phyloP scores from a whole-genome alignment of 768 basidiomycete genomes.

The Suillus bovinus region DNA sequence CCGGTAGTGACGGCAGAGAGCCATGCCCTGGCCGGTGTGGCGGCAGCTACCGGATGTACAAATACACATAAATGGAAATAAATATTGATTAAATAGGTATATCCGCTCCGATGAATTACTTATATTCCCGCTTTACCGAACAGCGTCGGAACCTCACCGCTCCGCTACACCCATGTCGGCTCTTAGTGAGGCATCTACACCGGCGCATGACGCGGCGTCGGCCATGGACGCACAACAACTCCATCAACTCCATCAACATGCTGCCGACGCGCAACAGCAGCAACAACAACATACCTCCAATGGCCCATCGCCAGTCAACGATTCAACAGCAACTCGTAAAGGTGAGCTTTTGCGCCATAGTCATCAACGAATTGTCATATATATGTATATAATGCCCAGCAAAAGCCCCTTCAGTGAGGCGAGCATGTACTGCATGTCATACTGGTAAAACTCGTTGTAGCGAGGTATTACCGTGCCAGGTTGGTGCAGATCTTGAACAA shows the following conservation, averaged over 20 bases:
- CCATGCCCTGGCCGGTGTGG: constrained; percentile 1
- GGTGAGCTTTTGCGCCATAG: constrained; percentile 43
- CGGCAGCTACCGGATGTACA: constrained; percentile 23
- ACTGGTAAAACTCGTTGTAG: constrained; percentile 83
- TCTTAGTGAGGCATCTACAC: constrained; percentile 68
- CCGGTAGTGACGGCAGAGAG: constrained; percentile 17
- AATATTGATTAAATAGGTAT: constrained; percentile 22
- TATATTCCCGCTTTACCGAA: constrained; percentile 29
- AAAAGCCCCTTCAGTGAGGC: constrained; percentile 78
- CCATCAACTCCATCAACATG: constrained; percentile 40
- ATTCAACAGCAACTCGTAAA: constrained; percentile 50
- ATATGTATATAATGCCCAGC: constrained; percentile 40
- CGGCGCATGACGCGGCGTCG: constrained; percentile 62
- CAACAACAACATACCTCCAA: constrained; percentile 19
- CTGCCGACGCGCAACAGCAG: constrained; percentile 36
- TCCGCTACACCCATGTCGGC: constrained; percentile 69
- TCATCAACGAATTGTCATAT: constrained; percentile 9
- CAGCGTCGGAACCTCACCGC: constrained; percentile 31
- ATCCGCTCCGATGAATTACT: constrained; percentile 29
- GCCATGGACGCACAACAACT: constrained; percentile 60
- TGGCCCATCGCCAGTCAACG: constrained; percentile 32
- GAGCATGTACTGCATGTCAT: constrained; percentile 81
- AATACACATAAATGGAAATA: constrained; percentile 28
- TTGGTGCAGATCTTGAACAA: constrained; percentile 27
- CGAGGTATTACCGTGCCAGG: constrained; percentile 82